A percentile compares a stretch with the other conserved stretches of the same genome.
phyloP scores from a whole-genome alignment of 306 rosid genomes.

The Carpinus viminea region DNA sequence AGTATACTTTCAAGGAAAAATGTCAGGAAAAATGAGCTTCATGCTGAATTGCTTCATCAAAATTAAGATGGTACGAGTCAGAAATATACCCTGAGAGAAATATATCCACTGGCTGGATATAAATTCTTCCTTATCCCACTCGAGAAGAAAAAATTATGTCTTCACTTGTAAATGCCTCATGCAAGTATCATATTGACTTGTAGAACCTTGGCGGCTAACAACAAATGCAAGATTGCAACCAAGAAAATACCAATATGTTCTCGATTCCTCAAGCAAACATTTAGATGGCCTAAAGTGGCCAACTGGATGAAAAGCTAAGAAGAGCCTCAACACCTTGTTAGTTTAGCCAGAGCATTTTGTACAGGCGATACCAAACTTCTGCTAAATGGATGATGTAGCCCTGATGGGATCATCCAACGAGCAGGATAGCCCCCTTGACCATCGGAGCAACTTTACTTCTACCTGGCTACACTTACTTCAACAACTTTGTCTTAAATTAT shows the following conservation, averaged over 20 bases:
- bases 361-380: neutral
- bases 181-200: neutral
- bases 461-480: neutral
- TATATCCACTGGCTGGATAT: neutral
- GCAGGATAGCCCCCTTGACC: neutral
- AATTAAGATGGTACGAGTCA: neutral
- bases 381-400: neutral
- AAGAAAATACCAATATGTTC: neutral
- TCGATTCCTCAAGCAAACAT: neutral
- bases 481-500: neutral
- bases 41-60: neutral
- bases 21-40: neutral
- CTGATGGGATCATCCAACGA: neutral
- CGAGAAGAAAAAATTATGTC: neutral
- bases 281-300: neutral
- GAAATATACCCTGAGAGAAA: neutral
- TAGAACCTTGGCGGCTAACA: neutral
- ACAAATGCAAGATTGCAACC: neutral
- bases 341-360: neutral
- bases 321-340: neutral
- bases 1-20: neutral
- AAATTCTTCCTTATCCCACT: neutral
- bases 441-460: neutral
- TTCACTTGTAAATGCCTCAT: neutral
- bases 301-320: neutral